Base-by-base conservation (phyloP, 108 stramenopile species). In the Cyclotella sp. region DNA sequence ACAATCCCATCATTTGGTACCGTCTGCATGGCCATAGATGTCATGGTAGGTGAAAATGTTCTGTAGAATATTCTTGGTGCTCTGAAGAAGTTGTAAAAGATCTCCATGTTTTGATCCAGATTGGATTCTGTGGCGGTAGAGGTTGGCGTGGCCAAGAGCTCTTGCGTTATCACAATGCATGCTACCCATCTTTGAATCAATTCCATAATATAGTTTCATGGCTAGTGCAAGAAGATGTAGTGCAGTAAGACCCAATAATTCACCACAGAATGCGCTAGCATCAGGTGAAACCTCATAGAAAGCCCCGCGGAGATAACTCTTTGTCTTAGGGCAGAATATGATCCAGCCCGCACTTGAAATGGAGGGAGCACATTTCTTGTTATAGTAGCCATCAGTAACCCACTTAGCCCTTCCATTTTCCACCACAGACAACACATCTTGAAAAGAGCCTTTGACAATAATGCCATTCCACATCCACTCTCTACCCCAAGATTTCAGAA, bases 311-410 rank as follows among this genome's bases (percentile, higher is more conserved):
- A 39, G 14, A 12, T 39, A 40, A 9, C 34, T 27, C 34, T 40
- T 40, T 62, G 60, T 55, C 8, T 1, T 24, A 2, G 55, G 55
- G 22, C 24, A 27, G 34, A 41, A 62, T 29, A 62, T 62, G 12
- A 62, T 16, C 60, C 60, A 62, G 6, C 60, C 60, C 1, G 55
- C 55, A 55, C 55, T 55, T 1, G 55, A 55, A 22, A 55, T 24
- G 4, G 1, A 1, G 3, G 55, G 55, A 5, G 24, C 24, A 4
- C 19, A 3, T 24, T 6, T 12, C 11, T 21, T 1, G 24, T 55
- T 21, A 8, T 6, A 55, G 22, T 7, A 55, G 22, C 55, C 55
- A 24, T 55, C 55, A 24, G 55, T 55, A 22, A n/a, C n/a, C 55
- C 55, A 55, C 12, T 26, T 55, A 1, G 55, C 55, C 3, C 3